phyloP scores from a whole-genome alignment of 129 eudicot species.

The Heracleum sosnowskyi region DNA sequence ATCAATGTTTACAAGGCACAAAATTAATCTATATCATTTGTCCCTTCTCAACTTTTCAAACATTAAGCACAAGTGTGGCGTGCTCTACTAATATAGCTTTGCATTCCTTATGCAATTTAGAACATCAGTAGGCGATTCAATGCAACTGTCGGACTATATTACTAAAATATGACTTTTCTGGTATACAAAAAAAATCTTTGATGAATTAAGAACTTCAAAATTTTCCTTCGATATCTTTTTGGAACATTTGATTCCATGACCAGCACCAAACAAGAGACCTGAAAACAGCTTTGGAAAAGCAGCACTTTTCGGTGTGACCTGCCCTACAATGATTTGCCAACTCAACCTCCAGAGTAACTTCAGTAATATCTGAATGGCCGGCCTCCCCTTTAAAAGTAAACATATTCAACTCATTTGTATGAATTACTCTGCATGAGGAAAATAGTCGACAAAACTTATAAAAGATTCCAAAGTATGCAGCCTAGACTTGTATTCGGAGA shows the following conservation, averaged over 20 bases:
- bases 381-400: not conserved
- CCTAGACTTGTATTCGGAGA: not conserved
- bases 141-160: not conserved
- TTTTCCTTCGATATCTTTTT: not conserved
- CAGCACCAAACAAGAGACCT: not conserved
- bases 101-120: not conserved
- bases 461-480: not conserved
- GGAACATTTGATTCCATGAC: not conserved
- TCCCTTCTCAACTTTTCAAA: not conserved
- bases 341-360: not conserved
- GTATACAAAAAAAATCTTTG: not conserved
- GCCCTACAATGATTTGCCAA: not conserved
- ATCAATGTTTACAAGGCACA: too few species aligned
- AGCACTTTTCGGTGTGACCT: not conserved
- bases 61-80: not conserved
- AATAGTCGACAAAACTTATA: not conserved
- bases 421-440: not conserved
- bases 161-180: not conserved
- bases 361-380: not conserved
- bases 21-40: too few species aligned
- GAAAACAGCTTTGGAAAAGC: not conserved
- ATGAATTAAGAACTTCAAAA: not conserved
- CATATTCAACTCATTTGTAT: not conserved
- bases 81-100: not conserved
- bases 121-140: not conserved